Evolutionary conservation across 2,329 filamentous ascomycete species (phyloP).

Genomic region (Scedosporium minutisporum): DNA sequence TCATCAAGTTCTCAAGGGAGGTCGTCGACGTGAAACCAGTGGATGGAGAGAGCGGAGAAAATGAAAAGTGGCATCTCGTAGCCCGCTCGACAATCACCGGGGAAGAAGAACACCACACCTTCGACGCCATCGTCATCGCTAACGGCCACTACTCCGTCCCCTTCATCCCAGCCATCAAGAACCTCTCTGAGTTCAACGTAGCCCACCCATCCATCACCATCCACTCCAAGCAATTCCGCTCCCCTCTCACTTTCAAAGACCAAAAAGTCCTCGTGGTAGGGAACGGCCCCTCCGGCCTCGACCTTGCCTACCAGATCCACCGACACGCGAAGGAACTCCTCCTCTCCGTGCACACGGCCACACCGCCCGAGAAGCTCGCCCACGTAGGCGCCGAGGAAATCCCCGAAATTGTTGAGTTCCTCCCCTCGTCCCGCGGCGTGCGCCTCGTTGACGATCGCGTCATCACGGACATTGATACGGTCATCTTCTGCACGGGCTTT

Average conservation of each 20-base stretch:
- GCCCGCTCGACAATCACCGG: slow-evolving; percentile 39
- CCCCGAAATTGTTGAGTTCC: slow-evolving; percentile 48
- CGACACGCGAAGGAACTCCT: slow-evolving; percentile 48
- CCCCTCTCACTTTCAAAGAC: slow-evolving; percentile 47
- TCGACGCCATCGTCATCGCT: slow-evolving; percentile 67
- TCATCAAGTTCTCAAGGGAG: slow-evolving; percentile 62
- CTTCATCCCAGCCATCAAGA: slow-evolving; percentile 53
- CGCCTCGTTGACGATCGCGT: slow-evolving; percentile 56
- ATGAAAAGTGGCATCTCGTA: slow-evolving; percentile 51
- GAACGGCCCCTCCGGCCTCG: slow-evolving; percentile 73
- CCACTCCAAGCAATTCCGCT: slow-evolving; percentile 75
- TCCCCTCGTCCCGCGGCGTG: slow-evolving; percentile 46
- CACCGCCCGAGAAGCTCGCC: slow-evolving; percentile 32
- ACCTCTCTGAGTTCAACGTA: slow-evolving; percentile 49
- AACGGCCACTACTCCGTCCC: slow-evolving; percentile 67
- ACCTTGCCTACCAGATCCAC: slow-evolving; percentile 71
- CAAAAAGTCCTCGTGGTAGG: slow-evolving; percentile 79
- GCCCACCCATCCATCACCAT: slow-evolving; percentile 51
- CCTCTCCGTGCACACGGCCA: slow-evolving; percentile 47
- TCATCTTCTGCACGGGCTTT: slow-evolving; percentile 87
- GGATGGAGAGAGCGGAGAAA: slow-evolving; percentile 15
- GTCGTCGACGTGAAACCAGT: slow-evolving; percentile 48
- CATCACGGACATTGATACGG: slow-evolving; percentile 59
- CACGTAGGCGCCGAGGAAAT: slow-evolving; percentile 41
- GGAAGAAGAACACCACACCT: slow-evolving; percentile 33